These are phyloP conservation scores for Rhizoctonia solani DNA, from an alignment of 1,284 basidiomycete genomes.

Conservation along the genomic window DNA sequence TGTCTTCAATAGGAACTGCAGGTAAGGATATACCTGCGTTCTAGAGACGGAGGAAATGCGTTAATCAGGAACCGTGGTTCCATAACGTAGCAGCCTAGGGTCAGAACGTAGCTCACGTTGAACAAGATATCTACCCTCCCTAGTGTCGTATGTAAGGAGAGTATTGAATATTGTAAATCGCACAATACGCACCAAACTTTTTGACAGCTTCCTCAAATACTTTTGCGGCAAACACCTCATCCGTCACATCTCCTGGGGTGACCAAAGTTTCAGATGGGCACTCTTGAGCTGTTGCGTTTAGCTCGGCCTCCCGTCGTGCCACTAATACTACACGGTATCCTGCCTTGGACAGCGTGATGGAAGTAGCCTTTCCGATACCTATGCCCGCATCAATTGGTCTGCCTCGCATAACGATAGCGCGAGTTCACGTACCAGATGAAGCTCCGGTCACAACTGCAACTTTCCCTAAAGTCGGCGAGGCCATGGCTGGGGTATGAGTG, in stretches of 20 bases:
- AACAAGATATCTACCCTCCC: conserved; percentile 77
- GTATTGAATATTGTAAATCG: not conserved
- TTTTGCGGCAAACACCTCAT: conserved; percentile 60
- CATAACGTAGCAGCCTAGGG: not conserved
- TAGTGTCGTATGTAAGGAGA: conserved; percentile 41
- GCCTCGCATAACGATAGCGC: conserved; percentile 46
- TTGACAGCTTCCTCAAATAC: conserved; percentile 61
- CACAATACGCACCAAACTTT: conserved; percentile 58
- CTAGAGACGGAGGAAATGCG: conserved; percentile 45
- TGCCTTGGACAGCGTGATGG: conserved; percentile 57
- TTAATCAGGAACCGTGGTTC: not conserved
- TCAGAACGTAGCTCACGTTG: conserved; percentile 60
- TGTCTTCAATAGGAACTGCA: conserved; percentile 62
- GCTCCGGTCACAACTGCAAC: conserved; percentile 48
- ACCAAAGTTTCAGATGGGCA: conserved; percentile 53
- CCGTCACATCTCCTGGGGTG: conserved; percentile 64
- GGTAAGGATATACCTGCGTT: conserved; percentile 66
- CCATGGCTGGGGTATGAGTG: not conserved
- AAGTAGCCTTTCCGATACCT: conserved; percentile 57
- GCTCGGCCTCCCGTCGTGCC: conserved; percentile 58
- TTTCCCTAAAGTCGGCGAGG: conserved; percentile 31
- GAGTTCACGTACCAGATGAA: conserved; percentile 44
- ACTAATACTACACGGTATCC: conserved; percentile 65
- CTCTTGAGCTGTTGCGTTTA: conserved; percentile 60
- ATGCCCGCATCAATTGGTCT: not conserved